Evolutionary conservation across 2,329 filamentous ascomycete species (phyloP).

Genomic region (Didymella arachidicola): DNA sequence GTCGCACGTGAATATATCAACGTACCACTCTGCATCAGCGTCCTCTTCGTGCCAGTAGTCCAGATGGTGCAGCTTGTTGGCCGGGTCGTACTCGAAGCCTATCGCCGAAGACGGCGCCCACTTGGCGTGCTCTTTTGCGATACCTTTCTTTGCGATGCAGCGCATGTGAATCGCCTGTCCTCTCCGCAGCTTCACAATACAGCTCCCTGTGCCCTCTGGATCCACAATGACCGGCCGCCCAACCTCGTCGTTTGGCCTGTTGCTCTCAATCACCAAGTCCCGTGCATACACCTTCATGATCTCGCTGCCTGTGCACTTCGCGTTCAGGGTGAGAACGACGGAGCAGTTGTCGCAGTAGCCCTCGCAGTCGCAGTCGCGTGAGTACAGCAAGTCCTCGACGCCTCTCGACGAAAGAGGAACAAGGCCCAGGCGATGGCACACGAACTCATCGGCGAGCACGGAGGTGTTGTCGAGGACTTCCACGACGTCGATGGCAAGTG

Average conservation of each 20-base stretch:
- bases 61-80: slow-evolving; percentile 92
- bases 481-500: slow-evolving; percentile 92
- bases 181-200: slow-evolving; percentile 89
- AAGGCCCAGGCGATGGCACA: slow-evolving; percentile 89
- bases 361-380: slow-evolving; percentile 95
- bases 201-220: slow-evolving; percentile 77
- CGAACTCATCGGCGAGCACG: slow-evolving; percentile 95
- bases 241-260: slow-evolving; percentile 74
- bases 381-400: slow-evolving; percentile 82
- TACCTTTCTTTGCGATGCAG: slow-evolving; percentile 97
- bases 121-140: slow-evolving; percentile 98
- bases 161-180: slow-evolving; percentile 89
- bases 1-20: slow-evolving; percentile 16
- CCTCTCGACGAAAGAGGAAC: slow-evolving; percentile 86
- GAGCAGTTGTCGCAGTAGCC: slow-evolving; percentile 93
- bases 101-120: slow-evolving; percentile 94
- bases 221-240: slow-evolving; percentile 86
- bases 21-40: slow-evolving; percentile 84
- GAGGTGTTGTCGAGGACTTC: slow-evolving; percentile 93
- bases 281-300: slow-evolving; percentile 94
- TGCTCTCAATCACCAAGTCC: slow-evolving; percentile 77
- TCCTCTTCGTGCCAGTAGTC: slow-evolving; percentile 96
- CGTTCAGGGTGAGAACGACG: slow-evolving; percentile 83
- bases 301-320: slow-evolving; percentile 82
- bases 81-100: slow-evolving; percentile 97